Evolutionary conservation across 129 eudicot genomes (phyloP).

Genomic region (Kitagawia praeruptora): DNA sequence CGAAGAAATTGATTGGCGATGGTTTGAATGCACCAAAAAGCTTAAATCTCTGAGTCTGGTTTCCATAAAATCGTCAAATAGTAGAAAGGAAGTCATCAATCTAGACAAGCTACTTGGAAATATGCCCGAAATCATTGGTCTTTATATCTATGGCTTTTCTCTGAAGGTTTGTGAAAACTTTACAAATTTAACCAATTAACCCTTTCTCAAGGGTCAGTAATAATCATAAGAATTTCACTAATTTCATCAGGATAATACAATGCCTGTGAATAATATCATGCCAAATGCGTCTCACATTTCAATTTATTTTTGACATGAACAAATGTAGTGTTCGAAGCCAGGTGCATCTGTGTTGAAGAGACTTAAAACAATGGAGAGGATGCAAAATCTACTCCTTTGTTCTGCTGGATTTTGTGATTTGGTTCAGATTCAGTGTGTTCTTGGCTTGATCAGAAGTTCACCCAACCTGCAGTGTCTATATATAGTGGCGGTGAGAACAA

Average conservation of each 20-base stretch:
- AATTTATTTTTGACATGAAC: not conserved
- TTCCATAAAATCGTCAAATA: too few relatives aligned
- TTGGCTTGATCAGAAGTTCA: not conserved
- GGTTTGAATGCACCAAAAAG: not conserved
- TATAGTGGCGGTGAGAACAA: not conserved
- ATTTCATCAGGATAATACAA: not conserved
- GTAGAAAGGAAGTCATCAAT: not conserved
- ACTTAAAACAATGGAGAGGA: not conserved
- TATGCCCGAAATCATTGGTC: not conserved
- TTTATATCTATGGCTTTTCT: not conserved
- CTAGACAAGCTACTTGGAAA: not conserved
- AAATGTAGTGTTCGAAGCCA: not conserved
- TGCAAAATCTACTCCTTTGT: not conserved
- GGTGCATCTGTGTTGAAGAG: not conserved
- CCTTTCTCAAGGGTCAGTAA: not conserved
- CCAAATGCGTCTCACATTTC: not conserved
- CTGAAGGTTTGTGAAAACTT: not conserved
- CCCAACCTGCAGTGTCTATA: not conserved
- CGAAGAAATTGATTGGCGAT: not conserved
- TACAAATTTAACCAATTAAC: too few relatives aligned
- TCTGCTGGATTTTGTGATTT: not conserved
- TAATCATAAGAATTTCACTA: not conserved
- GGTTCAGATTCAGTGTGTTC: not conserved
- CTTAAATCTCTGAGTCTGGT: not conserved
- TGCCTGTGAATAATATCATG: not conserved